Evolutionary conservation across 768 basidiomycete species (phyloP).

Genomic region (Calocybe gangraenosa): DNA sequence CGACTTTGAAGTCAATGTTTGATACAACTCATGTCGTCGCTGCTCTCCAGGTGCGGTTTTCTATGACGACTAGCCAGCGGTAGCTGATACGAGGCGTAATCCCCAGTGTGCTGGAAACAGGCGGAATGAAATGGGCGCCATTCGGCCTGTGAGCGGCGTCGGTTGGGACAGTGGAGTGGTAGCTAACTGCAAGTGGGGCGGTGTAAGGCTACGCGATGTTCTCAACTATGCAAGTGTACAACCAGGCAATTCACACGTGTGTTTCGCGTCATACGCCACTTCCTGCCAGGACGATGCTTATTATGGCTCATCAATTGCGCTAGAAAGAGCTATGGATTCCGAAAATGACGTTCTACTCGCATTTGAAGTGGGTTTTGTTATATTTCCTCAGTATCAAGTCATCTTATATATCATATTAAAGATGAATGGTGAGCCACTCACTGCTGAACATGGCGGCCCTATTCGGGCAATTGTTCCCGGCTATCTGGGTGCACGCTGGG

Average conservation of each 20-base stretch:
- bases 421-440: conserved; percentile 64
- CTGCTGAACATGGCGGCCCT: conserved; percentile 61
- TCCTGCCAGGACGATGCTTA: conserved; percentile 57
- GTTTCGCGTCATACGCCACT: conserved; percentile 57
- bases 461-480: conserved; percentile 68
- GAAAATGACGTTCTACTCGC: conserved; percentile 56
- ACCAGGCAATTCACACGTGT: conserved; percentile 40
- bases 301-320: conserved; percentile 62
- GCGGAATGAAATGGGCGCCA: conserved; percentile 57
- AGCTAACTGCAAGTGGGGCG: conserved; percentile 66
- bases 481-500: conserved; percentile 66
- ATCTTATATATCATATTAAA: conserved; percentile 17
- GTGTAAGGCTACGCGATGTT: conserved; percentile 53
- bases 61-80: not conserved
- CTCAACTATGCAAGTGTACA: conserved; percentile 41
- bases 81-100: conserved; percentile 2
- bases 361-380: conserved; percentile 41
- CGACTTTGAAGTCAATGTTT: conserved; percentile 36
- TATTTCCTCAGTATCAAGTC: conserved; percentile 1
- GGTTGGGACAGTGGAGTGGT: conserved; percentile 68
- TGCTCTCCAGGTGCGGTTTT: conserved; percentile 46
- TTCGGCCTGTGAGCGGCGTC: conserved; percentile 55
- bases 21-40: conserved; percentile 42
- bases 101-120: conserved; percentile 68
- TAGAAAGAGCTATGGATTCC: conserved; percentile 42